Evolutionary conservation across 352 stramenopile species (phyloP), one percentile per base, ranked within the genome.

Genomic region (Peronospora belbahrii): DNA sequence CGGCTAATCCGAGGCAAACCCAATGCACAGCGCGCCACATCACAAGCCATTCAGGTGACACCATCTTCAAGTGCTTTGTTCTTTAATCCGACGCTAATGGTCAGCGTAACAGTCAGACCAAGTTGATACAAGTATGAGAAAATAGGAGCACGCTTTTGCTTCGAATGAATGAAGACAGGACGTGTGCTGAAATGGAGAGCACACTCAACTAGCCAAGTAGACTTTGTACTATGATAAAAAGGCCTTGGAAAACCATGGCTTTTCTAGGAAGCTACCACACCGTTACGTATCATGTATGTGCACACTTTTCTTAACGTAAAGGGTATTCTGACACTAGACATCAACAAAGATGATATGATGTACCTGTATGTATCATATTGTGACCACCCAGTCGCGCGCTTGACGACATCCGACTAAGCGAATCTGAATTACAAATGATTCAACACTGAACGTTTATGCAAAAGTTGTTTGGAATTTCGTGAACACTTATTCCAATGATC

Each of bases 1-100:
- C 52, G n/a, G 60, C 70, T 14, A 54, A 28, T 11, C 65, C 52
- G 22, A 87, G 62, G 51, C 55, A 56, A 10, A 36, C 43, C 75
- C 72, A 87, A 44, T 83, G 72, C 43, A 77, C 63, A 40, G 58
- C 65, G 14, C 56, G 30, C 64, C 69, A 86, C 20, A 46, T 35
- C 30, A 56, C 34, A 22, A 83, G 45, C 74, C 71, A 83, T n/a
- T 40, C 38, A 8, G 45, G 42, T 35, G 13, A 13, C 15, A 6
- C 28, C 30, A 47, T 51, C 23, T 38, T 38, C 13, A 18, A 28
- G 40, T 31, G 2, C n/a, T n/a, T 38, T 6, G 14, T 14, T 10
- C 10, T 35, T 20, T 35, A 7, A 10, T 35, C n/a, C 6, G n/a
- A 17, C 30, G n/a, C 19, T 32, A 27, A 22, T 56, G 13, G 34